A percentile compares a stretch with the other conserved stretches of the same genome.
Evolutionary conservation across 2,329 filamentous ascomycete genomes (phyloP).

Genomic region (Bipolaris victoriae): DNA sequence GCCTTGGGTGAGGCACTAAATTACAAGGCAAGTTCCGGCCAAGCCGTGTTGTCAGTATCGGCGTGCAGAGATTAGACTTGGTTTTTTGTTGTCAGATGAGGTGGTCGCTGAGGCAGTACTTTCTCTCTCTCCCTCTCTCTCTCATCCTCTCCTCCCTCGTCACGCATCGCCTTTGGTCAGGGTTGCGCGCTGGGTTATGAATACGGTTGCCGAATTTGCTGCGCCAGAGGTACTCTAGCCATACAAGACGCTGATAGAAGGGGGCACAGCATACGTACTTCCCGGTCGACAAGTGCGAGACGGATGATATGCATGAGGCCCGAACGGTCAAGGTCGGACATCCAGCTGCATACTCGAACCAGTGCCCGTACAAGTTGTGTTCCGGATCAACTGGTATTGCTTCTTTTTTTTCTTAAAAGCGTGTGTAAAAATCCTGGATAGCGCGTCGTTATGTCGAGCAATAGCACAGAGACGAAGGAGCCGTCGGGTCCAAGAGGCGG

Average conservation of each 20-base stretch:
- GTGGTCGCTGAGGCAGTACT: slow-evolving; percentile 9
- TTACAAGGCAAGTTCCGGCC: slow-evolving; percentile 11
- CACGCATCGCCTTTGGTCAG: slow-evolving; percentile 5
- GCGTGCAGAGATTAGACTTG: slow-evolving; percentile 24
- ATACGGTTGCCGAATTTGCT: slow-evolving; percentile 9
- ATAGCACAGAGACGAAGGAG: slow-evolving; percentile 13
- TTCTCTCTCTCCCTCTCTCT: not conserved
- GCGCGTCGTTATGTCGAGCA: slow-evolving; percentile 21
- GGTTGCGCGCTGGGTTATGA: slow-evolving; percentile 10
- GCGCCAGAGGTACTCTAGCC: not conserved
- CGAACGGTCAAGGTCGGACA: slow-evolving; percentile 15
- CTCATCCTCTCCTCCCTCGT: not conserved
- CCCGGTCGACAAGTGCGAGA: slow-evolving; percentile 14
- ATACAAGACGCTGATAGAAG: not conserved
- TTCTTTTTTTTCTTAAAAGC: not conserved
- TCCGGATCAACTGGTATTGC: not conserved
- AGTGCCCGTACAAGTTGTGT: not conserved
- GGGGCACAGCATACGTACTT: slow-evolving; percentile 15
- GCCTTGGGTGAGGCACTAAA: slow-evolving; percentile 17
- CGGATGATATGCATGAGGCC: slow-evolving; percentile 22
- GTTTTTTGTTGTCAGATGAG: slow-evolving; percentile 20
- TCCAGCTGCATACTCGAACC: slow-evolving; percentile 9
- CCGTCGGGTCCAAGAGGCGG: slow-evolving; percentile 12
- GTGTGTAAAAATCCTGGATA: not conserved
- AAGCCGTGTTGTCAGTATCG: slow-evolving; percentile 21